Conservation (phyloP, 2,329 filamentous ascomycete genomes). For the Herpotrichia juniperi region DNA sequence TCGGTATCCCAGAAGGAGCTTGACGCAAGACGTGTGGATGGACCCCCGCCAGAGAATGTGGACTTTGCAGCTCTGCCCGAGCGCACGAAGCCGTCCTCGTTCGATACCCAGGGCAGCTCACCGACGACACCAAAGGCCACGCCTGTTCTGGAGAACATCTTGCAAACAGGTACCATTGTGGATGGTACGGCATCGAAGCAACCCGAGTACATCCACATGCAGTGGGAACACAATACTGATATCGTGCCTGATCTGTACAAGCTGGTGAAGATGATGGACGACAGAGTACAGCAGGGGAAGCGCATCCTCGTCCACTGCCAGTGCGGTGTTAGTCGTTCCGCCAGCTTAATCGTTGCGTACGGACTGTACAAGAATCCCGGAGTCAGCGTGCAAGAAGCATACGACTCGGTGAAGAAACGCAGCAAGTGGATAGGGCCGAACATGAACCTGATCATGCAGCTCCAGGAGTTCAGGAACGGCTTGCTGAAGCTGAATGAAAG, state of each 20-base stretch:
- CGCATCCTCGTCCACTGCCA: conserved; percentile 84
- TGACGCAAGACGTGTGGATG: conserved; percentile 42
- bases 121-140: conserved; percentile 61
- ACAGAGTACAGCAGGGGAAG: conserved; percentile 73
- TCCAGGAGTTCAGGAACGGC: conserved; percentile 74
- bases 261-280: conserved; percentile 78
- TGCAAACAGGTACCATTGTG: conserved; percentile 30
- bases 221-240: conserved; percentile 88
- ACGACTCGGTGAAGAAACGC: conserved; percentile 78
- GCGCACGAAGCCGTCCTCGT: conserved; percentile 28
- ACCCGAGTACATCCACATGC: conserved; percentile 86
- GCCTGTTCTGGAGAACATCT: conserved; percentile 46
- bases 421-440: conserved; percentile 90
- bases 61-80: conserved; percentile 42
- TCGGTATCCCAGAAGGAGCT: conserved; percentile 40
- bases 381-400: conserved; percentile 81
- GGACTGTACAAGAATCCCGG: conserved; percentile 79
- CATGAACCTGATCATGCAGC: conserved; percentile 89
- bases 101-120: conserved; percentile 42
- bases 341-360: conserved; percentile 85
- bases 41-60: conserved; percentile 41
- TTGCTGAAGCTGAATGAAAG: conserved; percentile 46
- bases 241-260: conserved; percentile 78
- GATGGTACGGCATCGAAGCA: conserved; percentile 44
- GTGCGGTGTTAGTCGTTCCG: conserved; percentile 83